Base-by-base conservation (phyloP, 2,329 filamentous ascomycete genomes). In the Arthrobotrys musiformis region DNA sequence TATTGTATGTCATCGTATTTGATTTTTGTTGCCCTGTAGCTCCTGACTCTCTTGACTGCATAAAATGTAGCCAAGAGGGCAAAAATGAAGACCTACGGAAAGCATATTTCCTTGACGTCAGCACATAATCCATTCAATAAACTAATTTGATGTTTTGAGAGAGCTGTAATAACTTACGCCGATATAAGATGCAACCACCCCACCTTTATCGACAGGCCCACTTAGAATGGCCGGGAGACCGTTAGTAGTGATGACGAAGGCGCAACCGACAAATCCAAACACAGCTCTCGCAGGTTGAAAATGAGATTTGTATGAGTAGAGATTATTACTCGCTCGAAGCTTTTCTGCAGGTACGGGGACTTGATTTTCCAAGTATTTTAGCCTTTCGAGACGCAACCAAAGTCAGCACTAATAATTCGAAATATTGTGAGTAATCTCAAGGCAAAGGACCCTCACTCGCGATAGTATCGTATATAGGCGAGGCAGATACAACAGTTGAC, bases 261-360 rank as follows among this genome's bases (percentile, higher is more conserved):
- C 44, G 13, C 44, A 48, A 13, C 44, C 44, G 26, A 79, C 44
- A 28, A 81, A 35, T 28, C 79, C 80, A 70, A 79, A 81, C 9
- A 58, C 68, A 15, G 79, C 80, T 61, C 79, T 79, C 17, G 80
- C 30, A 70, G 76, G 81, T 58, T 81, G 80, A 7, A 79, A 78
- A 48, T 81, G 80, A 4, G 80, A 81, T 63, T 81, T 81, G 56
- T 81, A 81, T 9, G 80, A 79, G 64, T 81, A 81, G 15, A 40
- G 40, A n/a, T 67, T 79, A 30, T 80, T 78, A 22, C 52, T 40
- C 15, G 2, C 44, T 58, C 52, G 52, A 19, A 58, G 13, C 19
- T 19, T 19, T 6, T 58, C 28, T 58, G 52, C n/a, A n/a, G n/a
- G 35, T 4, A 9, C 19, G 26, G 6, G 5, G 15, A 40, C 9